phyloP scores from a whole-genome alignment of 1,139 yeast species.

The Hemisphaericaspora xylofermentans region DNA sequence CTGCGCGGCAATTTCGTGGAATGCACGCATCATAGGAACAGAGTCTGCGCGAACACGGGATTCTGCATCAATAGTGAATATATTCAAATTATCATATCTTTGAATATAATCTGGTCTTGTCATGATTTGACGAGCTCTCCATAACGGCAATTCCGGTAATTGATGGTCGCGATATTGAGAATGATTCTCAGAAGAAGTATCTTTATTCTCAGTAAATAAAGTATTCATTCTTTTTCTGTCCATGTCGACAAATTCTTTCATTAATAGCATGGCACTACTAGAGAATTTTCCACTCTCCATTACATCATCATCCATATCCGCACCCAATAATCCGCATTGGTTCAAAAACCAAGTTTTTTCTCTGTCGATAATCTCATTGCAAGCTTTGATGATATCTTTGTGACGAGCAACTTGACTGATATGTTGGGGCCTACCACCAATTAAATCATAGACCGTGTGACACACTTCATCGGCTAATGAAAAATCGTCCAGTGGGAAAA shows the following conservation, averaged over 20 bases:
- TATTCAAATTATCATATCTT: slow-evolving; percentile 68
- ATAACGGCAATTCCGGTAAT: slow-evolving; percentile 72
- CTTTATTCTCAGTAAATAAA: slow-evolving; percentile 23
- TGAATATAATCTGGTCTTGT: slow-evolving; percentile 82
- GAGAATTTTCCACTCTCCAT: slow-evolving; percentile 84
- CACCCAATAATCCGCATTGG: slow-evolving; percentile 77
- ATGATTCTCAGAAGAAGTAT: slow-evolving; percentile 18
- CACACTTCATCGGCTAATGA: slow-evolving; percentile 45
- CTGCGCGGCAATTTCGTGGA: slow-evolving; percentile 71
- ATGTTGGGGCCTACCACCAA: slow-evolving; percentile 88
- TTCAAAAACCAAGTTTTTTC: slow-evolving; percentile 86
- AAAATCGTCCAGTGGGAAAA: slow-evolving; percentile 32
- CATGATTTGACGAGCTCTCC: slow-evolving; percentile 86
- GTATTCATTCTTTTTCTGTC: slow-evolving; percentile 44
- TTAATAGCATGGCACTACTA: slow-evolving; percentile 71
- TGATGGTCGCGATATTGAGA: slow-evolving; percentile 40
- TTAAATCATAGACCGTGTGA: slow-evolving; percentile 59
- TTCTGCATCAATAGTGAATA: slow-evolving; percentile 74
- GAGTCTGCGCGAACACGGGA: slow-evolving; percentile 79
- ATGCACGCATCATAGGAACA: slow-evolving; percentile 88
- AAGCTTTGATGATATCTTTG: slow-evolving; percentile 57
- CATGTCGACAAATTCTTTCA: slow-evolving; percentile 71
- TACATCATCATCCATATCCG: slow-evolving; percentile 84
- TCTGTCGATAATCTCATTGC: slow-evolving; percentile 69
- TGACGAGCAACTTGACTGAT: slow-evolving; percentile 73